These are phyloP conservation scores for Penicillium sp. DNA, from an alignment of 2,329 filamentous ascomycete species.

Conservation along the genomic window DNA sequence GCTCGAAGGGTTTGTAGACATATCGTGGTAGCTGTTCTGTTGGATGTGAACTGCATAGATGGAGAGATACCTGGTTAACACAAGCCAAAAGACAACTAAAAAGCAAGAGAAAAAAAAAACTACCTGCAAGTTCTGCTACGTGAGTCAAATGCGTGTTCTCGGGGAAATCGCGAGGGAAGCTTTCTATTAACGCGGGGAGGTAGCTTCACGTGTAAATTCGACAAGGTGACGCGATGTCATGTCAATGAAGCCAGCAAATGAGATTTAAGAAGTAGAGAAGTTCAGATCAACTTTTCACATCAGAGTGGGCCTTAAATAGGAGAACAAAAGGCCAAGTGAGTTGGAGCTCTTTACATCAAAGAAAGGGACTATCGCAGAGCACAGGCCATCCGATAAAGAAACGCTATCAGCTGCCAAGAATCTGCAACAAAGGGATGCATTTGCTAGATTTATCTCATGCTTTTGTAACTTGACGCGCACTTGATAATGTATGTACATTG, in stretches of 20 bases:
- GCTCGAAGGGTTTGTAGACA: background rate
- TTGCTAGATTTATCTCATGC: background rate
- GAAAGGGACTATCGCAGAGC: background rate
- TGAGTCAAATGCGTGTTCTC: background rate
- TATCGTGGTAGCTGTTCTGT: background rate
- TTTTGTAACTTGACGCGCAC: background rate
- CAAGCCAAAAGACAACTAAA: background rate
- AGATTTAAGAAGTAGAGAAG: background rate
- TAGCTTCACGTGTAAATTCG: background rate
- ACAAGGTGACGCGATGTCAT: background rate
- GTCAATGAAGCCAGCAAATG: background rate
- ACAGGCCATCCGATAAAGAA: conserved; percentile 3
- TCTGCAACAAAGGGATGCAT: background rate
- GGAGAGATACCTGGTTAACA: background rate
- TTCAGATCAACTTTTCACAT: background rate
- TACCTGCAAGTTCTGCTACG: background rate
- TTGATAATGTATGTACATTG: conserved; percentile 1
- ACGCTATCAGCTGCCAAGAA: background rate
- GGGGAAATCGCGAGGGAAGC: background rate
- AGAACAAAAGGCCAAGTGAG: background rate
- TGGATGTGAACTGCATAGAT: background rate
- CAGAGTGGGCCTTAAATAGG: background rate
- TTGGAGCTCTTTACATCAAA: background rate
- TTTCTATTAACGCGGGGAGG: background rate
- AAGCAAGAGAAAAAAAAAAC: background rate